phyloP scores from a whole-genome alignment of 2,329 filamentous ascomycete genomes.

The Pyricularia sp. region DNA sequence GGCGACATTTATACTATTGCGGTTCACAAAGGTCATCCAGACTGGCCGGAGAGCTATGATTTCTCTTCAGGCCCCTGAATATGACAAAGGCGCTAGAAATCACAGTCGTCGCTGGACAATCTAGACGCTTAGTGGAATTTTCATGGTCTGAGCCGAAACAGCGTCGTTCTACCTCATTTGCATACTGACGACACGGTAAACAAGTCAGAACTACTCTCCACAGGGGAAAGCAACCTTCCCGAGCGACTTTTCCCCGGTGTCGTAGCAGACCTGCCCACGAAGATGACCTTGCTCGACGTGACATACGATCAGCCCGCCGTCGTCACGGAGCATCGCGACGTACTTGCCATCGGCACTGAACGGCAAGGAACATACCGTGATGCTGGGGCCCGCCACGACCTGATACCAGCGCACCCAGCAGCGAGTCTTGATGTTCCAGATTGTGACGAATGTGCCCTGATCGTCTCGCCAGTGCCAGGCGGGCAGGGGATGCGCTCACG shows the following conservation, averaged over 20 bases:
- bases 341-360: neutral
- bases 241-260: neutral
- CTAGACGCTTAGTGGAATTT: too few species aligned
- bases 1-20: too few species aligned
- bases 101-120: too few species aligned
- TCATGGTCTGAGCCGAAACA: neutral
- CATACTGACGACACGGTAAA: neutral
- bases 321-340: neutral
- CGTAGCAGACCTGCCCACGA: neutral
- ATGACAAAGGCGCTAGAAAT: too few species aligned
- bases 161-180: neutral
- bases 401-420: neutral
- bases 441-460: too few species aligned
- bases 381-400: neutral
- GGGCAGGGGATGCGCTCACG: too few species aligned
- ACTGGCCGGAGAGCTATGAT: too few species aligned
- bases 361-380: neutral
- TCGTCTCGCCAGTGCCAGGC: too few species aligned
- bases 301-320: neutral
- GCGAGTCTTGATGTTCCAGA: too few species aligned
- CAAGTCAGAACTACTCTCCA: neutral
- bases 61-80: too few species aligned
- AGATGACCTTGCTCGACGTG: neutral
- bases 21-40: too few species aligned
- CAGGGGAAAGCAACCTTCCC: neutral